A percentile compares a stretch with the other conserved stretches of the same genome.
Evolutionary conservation across 345 rosid genomes (phyloP).

Genomic region (Eucalyptus pauciflora): DNA sequence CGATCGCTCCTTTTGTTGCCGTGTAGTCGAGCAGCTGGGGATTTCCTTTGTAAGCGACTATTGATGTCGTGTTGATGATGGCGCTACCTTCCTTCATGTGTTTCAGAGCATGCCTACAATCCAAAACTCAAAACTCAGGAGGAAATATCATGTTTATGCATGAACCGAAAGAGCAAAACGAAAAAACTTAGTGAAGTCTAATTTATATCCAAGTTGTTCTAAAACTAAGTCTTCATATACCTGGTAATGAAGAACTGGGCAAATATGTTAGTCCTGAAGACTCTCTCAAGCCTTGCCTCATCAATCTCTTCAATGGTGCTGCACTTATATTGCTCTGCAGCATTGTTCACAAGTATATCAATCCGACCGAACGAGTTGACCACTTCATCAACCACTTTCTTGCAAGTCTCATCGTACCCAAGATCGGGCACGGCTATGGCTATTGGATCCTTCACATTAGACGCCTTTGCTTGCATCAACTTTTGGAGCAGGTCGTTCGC

Average conservation of each 20-base stretch:
- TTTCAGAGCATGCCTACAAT: conserved; percentile 48
- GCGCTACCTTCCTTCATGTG: conserved; percentile 74
- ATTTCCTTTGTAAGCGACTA: conserved; percentile 55
- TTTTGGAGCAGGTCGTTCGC: conserved; percentile 44
- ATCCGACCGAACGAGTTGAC: conserved; percentile 44
- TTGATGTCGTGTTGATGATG: conserved; percentile 67
- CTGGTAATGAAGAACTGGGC: conserved; percentile 45
- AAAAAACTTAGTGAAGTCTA: neutral
- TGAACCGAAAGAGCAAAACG: neutral
- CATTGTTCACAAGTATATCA: conserved; percentile 60
- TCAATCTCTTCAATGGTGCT: conserved; percentile 50
- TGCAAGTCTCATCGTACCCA: conserved; percentile 65
- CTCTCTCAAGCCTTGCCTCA: conserved; percentile 56
- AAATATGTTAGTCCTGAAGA: conserved; percentile 64
- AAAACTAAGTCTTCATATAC: neutral
- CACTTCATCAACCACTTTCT: conserved; percentile 49
- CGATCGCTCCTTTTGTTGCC: conserved; percentile 68
- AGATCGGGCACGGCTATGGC: conserved; percentile 33
- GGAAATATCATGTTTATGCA: neutral
- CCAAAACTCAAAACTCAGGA: neutral
- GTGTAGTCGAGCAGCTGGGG: conserved; percentile 49
- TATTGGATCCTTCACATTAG: conserved; percentile 51
- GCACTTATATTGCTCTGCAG: conserved; percentile 48
- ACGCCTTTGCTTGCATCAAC: conserved; percentile 23
- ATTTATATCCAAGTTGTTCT: neutral